Base-by-base conservation (phyloP, 768 basidiomycete species). In the Leccinum subtestaceum region DNA sequence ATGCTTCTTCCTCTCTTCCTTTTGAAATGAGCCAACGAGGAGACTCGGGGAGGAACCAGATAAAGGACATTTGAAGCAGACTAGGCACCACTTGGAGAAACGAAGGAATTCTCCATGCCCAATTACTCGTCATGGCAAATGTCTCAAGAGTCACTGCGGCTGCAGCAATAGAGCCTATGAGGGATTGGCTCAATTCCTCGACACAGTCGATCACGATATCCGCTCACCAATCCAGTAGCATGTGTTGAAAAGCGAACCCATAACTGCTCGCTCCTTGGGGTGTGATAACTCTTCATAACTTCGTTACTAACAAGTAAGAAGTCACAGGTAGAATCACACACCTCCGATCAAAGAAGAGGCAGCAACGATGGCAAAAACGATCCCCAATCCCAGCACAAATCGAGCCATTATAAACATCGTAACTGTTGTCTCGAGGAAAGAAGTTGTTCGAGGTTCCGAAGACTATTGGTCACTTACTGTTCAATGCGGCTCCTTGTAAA, bases 31-130 rank as follows among this genome's bases (percentile, higher is more conserved):
- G 77, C 85, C 85, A 87, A 40, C 84, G 79, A 15, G 86, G 86
- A 11, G 84, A 85, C 65, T 88, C 86, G 2, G 85, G 85, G 15
- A 87, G 72, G 65, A 84, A 81, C 66, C 72, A 80, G 54, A 87
- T 76, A 68, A 88, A 84, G 27, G 61, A 59, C 47, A 87, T 65
- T 60, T 87, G 86, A 21, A 86, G 70, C 11, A 76, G 32, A 59
- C 80, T 81, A 2, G 86, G 86, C 1, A 78, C 66, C 34, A 81
- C 62, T 67, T 88, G 87, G 5, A 87, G 76, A n/a, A 85, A 82
- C 1, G 64, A 69, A 0, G 85, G 86, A 21, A 87, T 85, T n/a
- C 86, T 78, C 87, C 87, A 88, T 11, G 81, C 84, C 85, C 84
- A 86, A 63, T 83, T 78, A 52, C 63, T 80, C 0, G 64, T 50